Evolutionary conservation across 768 basidiomycete species (phyloP).

Genomic region (Mycena galericulata): DNA sequence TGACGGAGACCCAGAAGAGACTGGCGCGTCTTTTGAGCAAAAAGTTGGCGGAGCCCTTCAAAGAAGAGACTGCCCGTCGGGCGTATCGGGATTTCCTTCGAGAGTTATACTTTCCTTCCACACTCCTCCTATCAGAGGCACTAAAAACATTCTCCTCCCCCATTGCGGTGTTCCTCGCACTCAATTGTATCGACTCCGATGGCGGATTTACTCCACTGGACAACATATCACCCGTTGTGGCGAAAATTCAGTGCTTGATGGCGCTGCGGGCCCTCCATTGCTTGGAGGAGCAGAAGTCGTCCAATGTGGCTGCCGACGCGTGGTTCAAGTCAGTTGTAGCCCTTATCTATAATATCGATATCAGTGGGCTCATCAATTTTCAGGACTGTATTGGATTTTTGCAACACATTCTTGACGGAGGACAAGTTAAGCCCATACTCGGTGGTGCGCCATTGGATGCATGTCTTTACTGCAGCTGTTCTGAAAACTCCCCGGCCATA

Average conservation of each 20-base stretch:
- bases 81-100: neutral
- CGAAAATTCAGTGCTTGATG: conserved; percentile 1
- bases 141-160: neutral
- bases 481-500: neutral
- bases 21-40: neutral
- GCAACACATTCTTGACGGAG: neutral
- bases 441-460: neutral
- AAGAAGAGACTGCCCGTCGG: neutral
- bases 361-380: neutral
- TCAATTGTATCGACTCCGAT: neutral
- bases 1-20: neutral
- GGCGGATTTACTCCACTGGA: neutral
- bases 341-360: neutral
- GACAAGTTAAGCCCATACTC: neutral
- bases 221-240: neutral
- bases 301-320: neutral
- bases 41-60: neutral
- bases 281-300: too few species aligned
- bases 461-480: neutral
- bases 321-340: neutral
- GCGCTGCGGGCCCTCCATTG: neutral
- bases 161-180: neutral
- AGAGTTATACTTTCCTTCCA: conserved; percentile 1
- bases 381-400: neutral
- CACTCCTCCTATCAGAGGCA: neutral